phyloP scores from a whole-genome alignment of 306 rosid genomes.

The Citrullus mucosospermus region DNA sequence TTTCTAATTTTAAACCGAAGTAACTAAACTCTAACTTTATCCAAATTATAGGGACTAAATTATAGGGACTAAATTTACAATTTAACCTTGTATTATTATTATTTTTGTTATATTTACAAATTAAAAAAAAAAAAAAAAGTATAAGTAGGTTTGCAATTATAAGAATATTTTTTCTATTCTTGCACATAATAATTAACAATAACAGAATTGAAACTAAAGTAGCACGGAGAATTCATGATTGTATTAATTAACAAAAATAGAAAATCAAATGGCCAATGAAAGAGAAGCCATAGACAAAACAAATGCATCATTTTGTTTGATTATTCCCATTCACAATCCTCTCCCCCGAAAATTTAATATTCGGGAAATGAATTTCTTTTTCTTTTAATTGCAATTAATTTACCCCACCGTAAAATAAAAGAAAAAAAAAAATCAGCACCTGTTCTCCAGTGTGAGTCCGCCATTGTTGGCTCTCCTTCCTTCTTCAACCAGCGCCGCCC shows the following conservation, averaged over 20 bases:
- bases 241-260: neutral
- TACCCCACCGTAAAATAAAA: neutral
- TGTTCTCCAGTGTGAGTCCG: slow-evolving; percentile 38
- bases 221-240: neutral
- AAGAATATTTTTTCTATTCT: no score
- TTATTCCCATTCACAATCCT: neutral
- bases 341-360: neutral
- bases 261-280: neutral
- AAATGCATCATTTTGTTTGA: neutral
- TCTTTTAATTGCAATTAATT: neutral
- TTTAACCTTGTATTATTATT: no score
- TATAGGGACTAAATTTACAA: no score
- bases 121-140: no score
- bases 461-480: slow-evolving; percentile 34
- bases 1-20: no score
- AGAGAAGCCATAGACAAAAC: neutral
- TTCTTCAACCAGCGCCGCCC: slow-evolving; percentile 54
- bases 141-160: no score
- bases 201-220: no score
- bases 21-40: no score
- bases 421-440: slow-evolving; percentile 14
- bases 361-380: neutral
- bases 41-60: no score
- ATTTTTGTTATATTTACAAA: no score
- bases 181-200: no score